These are phyloP conservation scores for Udeniomyces megalosporus DNA, from an alignment of 768 basidiomycete genomes.

Conservation along the genomic window DNA sequence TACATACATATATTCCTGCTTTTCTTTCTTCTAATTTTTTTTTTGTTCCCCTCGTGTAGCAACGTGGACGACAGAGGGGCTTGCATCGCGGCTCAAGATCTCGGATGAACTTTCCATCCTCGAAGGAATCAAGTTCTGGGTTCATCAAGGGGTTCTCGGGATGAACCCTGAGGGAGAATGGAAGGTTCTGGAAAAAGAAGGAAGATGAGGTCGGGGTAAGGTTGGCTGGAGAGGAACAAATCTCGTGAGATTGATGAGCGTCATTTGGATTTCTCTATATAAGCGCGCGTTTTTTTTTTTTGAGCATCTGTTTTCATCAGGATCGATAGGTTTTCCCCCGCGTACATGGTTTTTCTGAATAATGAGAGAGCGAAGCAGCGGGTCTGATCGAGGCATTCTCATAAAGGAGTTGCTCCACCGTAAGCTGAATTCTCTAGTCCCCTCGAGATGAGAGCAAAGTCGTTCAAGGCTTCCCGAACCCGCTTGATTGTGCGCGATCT, in stretches of 20 bases:
- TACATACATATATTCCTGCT: not conserved
- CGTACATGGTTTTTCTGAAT: no score
- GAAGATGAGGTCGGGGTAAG: slow-evolving; percentile 20
- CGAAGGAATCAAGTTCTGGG: slow-evolving; percentile 19
- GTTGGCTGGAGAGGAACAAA: no score
- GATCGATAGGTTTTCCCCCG: no score
- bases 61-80: not conserved
- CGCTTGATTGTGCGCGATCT: slow-evolving; percentile 57
- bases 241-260: not conserved
- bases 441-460: slow-evolving; percentile 56
- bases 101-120: slow-evolving; percentile 10
- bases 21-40: no score
- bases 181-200: slow-evolving; percentile 22
- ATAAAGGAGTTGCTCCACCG: not conserved
- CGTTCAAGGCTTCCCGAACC: slow-evolving; percentile 68
- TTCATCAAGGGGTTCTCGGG: slow-evolving; percentile 13
- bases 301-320: no score
- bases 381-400: no score
- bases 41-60: not conserved
- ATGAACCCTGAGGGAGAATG: slow-evolving; percentile 1
- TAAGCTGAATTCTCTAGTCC: slow-evolving; percentile 11
- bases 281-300: not conserved
- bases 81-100: not conserved
- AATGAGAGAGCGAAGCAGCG: no score
- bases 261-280: not conserved